Base-by-base conservation (phyloP, 2,329 filamentous ascomycete genomes). In the Colletotrichum tamarilloi region DNA sequence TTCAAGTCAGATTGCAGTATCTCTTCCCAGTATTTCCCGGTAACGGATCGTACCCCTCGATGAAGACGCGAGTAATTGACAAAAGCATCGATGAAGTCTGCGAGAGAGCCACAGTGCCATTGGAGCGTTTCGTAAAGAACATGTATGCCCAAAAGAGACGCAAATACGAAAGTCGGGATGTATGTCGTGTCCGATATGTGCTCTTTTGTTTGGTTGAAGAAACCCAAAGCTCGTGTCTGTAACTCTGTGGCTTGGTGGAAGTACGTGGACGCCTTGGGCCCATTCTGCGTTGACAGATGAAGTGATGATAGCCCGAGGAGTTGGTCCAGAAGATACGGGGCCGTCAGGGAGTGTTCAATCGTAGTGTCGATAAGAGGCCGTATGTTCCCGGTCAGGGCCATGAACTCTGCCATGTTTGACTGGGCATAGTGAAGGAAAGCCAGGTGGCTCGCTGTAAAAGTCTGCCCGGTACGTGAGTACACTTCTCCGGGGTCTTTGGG, bases 281-380 rank as follows among this genome's bases (percentile, higher is more conserved):
- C 78, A 5, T 69, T 76, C 19, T 28, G 30, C 0, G 76, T 64
- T 12, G 78, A 77, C 9, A 83, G 75, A 64, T 85, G 83, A 14
- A 83, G 77, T 2, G 83, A 82, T 5, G 82, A 80, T 38, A 83
- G 75, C 14, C 82, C 84, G n/a, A 85, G 78, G 4, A 82, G 38
- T 60, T 83, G 79, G 60, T 84, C 80, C 72, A 84, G 78, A 1
- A 85, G 76, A 66, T 82, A 85, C 0, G 81, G 83, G 6, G 79
- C 75, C 12, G 68, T 70, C 6, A 80, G 68, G 8, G 82, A 80
- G 14, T 67, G 64, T 9, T 67, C 78, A 19, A 83, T 74, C 42
- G 80, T 79, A 19, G 83, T 75, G 46, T 81, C 77, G 14, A 83
- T 62, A 42, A 82, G 74, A 28, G 74, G 68, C 12, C 77, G 71